A percentile compares a stretch with the other conserved stretches of the same genome.
Evolutionary conservation across 139 green algal species (phyloP).

Genomic region (Dunaliella sp.): DNA sequence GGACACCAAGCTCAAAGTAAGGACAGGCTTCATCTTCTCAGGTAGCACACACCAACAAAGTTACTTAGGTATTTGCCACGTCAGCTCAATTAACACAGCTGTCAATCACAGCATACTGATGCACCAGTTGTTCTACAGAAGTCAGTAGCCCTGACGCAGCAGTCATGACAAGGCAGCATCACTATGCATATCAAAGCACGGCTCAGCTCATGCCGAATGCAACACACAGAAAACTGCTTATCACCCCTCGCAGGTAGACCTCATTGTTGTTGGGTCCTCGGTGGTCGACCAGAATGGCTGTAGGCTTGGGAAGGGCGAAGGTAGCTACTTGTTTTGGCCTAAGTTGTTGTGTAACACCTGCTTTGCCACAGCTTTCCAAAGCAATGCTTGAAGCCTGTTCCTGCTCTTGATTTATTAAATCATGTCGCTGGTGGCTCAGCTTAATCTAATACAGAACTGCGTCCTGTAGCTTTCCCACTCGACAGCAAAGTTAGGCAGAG

Average conservation of each 20-base stretch:
- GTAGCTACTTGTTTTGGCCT: too few species aligned
- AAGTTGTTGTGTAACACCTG: not conserved
- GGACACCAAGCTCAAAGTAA: conserved; percentile 40
- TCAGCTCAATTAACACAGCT: not conserved
- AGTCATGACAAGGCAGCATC: too few species aligned
- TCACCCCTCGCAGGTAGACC: conserved; percentile 60
- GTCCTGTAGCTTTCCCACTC: not conserved
- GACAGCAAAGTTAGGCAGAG: too few species aligned
- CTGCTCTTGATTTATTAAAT: not conserved
- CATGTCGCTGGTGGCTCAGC: conserved; percentile 9
- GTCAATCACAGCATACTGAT: too few species aligned
- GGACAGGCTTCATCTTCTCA: not conserved
- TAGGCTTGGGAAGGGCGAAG: conserved; percentile 52
- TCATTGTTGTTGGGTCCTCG: conserved; percentile 58
- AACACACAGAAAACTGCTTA: too few species aligned
- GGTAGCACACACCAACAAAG: not conserved
- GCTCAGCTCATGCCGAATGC: too few species aligned
- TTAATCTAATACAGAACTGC: not conserved
- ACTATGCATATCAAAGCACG: too few species aligned
- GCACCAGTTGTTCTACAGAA: too few species aligned
- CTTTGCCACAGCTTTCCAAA: not conserved
- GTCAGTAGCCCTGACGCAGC: too few species aligned
- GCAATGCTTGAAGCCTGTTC: conserved; percentile 5
- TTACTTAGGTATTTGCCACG: not conserved
- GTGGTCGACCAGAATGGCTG: conserved; percentile 46